phyloP scores from a whole-genome alignment of 139 green algal genomes.

The Tetratostichococcus sp. region DNA sequence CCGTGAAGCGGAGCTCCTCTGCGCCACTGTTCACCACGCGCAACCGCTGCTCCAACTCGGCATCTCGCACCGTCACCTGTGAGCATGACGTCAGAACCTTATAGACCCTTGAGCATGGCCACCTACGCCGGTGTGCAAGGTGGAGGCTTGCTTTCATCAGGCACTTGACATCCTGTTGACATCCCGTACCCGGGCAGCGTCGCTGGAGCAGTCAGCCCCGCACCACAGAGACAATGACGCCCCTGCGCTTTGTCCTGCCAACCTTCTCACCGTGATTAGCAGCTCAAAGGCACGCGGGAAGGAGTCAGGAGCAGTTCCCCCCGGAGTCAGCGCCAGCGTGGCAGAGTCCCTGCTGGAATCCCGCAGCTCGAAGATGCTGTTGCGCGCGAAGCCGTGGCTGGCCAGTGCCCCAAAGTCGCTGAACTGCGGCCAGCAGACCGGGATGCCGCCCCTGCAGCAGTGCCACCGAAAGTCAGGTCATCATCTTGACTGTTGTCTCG shows the following conservation, averaged over 20 bases:
- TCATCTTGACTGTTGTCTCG: too few relatives aligned
- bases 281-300: conserved; percentile 57
- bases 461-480: too few relatives aligned
- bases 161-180: too few relatives aligned
- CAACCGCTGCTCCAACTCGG: conserved; percentile 18
- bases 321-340: conserved; percentile 21
- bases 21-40: conserved; percentile 21
- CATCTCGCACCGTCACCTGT: conserved; percentile 2
- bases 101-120: too few relatives aligned
- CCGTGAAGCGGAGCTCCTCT: conserved; percentile 56
- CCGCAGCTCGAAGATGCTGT: conserved; percentile 51
- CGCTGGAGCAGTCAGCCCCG: too few relatives aligned
- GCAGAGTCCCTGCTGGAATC: conserved; percentile 1
- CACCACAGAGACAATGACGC: too few relatives aligned
- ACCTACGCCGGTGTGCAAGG: too few relatives aligned
- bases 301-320: neutral
- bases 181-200: too few relatives aligned
- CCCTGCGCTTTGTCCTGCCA: too few relatives aligned
- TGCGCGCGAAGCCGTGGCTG: conserved; percentile 85
- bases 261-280: conserved; percentile 19
- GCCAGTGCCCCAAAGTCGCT: conserved; percentile 62
- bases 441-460: conserved; percentile 66
- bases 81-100: neutral
- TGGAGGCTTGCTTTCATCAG: too few relatives aligned
- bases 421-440: conserved; percentile 88